Base-by-base conservation (phyloP, 768 basidiomycete genomes). In the Lactarius quietus region DNA sequence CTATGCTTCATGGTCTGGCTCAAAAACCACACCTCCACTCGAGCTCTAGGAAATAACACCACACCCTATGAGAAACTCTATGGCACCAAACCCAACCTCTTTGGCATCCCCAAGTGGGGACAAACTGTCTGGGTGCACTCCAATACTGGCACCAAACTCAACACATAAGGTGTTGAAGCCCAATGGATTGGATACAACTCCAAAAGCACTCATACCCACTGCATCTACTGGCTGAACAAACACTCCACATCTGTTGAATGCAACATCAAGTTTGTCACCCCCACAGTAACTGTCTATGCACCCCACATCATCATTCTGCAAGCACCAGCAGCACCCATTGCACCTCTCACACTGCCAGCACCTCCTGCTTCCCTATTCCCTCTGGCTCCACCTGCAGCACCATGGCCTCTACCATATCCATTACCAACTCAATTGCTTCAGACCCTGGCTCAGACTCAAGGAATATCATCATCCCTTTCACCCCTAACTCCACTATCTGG, bases 181-280 rank as follows among this genome's bases (percentile, higher is more conserved):
- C 63, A 38, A 5, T 81, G 76, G 73, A 57, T 81, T 6, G 79
- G 80, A 20, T 70, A 74, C 60, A 74, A 77, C 56, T 65, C 71
- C 3, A 64, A 73, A 28, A 74, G 72, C 28, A 73, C 74, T 12
- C 57, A 58, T 26, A 78, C 70, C 0, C 72, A 74, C 48, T 60
- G 72, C 6, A 69, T 79, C 14, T 80, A 78, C 62, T 80, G 76
- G 77, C 73, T 73, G 0, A 62, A 68, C 17, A 73, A 67, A 20
- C 69, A 63, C 1, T 48, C 68, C 1, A 62, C 78, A 3, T 64
- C 69, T 3, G 69, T 74, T 20, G 72, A 78, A 52, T 64, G 70
- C 7, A 74, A 73, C 56, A 62, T 77, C 36, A 67, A 39, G 36
- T 57, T 43, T 7, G 18, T 1, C 1, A 8, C 20, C 9, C 20